Conservation (phyloP, 2,329 filamentous ascomycete genomes). For the Neopestalotiopsis rosae region DNA sequence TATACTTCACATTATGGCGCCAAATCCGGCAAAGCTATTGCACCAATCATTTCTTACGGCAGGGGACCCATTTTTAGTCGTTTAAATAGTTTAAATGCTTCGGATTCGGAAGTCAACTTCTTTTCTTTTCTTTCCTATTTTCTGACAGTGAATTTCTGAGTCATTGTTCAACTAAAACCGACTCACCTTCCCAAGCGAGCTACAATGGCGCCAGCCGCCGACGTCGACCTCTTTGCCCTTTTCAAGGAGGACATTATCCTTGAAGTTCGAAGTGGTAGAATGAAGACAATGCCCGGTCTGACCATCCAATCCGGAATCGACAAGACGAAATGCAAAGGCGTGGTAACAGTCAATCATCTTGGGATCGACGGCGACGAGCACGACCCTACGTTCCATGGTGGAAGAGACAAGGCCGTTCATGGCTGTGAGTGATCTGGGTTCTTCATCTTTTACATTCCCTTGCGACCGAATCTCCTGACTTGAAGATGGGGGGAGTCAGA, state of each 20-base stretch:
- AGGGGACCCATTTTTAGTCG: not conserved
- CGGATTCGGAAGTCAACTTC: not conserved
- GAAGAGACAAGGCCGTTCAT: slow-evolving; percentile 67
- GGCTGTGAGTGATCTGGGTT: slow-evolving; percentile 46
- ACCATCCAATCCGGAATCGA: slow-evolving; percentile 61
- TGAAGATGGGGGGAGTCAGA: slow-evolving; percentile 43
- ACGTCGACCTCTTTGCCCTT: slow-evolving; percentile 46
- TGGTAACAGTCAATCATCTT: slow-evolving; percentile 49
- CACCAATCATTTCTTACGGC: slow-evolving; percentile 14
- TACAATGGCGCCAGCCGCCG: slow-evolving; percentile 29
- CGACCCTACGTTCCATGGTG: slow-evolving; percentile 65
- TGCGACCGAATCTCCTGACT: not conserved
- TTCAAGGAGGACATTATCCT: slow-evolving; percentile 55
- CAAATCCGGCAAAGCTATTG: not conserved
- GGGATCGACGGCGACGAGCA: slow-evolving; percentile 67
- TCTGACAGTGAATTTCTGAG: not conserved
- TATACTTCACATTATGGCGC: not conserved
- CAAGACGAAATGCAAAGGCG: slow-evolving; percentile 50
- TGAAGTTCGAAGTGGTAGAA: slow-evolving; percentile 61
- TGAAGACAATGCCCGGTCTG: slow-evolving; percentile 59
- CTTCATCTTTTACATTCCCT: not conserved
- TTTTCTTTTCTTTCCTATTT: not conserved
- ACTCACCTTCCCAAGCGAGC: too few species aligned
- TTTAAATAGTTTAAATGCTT: not conserved
- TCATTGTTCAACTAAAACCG: not conserved